phyloP scores from a whole-genome alignment of 441 rosid species.

The Pelargonium fulgidum region DNA sequence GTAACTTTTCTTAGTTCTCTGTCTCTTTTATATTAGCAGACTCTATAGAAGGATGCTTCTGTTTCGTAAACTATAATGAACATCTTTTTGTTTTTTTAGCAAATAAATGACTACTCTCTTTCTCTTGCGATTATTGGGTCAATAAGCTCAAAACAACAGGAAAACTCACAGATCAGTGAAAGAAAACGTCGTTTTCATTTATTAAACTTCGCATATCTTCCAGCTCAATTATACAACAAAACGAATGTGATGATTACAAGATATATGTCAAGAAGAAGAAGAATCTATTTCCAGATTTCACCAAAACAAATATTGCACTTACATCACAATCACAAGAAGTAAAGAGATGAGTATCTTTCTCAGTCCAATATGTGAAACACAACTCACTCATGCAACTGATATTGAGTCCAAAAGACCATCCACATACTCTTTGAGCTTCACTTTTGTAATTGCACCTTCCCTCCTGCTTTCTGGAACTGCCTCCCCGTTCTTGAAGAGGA shows the following conservation, averaged over 20 bases:
- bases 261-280: background rate
- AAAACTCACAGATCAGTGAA: background rate
- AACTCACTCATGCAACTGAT: slow-evolving; percentile 34
- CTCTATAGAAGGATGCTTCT: background rate
- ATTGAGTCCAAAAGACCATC: slow-evolving; percentile 41
- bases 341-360: background rate
- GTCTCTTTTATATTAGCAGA: background rate
- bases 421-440: slow-evolving; percentile 57
- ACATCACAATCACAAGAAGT: background rate
- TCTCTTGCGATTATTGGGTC: background rate
- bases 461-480: slow-evolving; percentile 65
- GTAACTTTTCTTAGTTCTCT: background rate
- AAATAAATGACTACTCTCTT: background rate
- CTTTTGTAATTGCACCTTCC: slow-evolving; percentile 73
- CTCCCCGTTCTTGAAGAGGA: slow-evolving; percentile 60
- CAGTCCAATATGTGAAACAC: slow-evolving; percentile 6
- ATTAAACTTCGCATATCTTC: background rate
- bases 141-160: background rate
- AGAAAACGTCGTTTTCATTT: background rate
- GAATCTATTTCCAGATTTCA: background rate
- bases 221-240: slow-evolving; percentile 2
- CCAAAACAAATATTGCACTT: background rate
- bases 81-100: background rate
- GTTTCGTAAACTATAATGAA: background rate
- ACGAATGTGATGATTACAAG: background rate